Conservation (phyloP, 495 filamentous ascomycete species). For the Trypethelium eluteriae region DNA sequence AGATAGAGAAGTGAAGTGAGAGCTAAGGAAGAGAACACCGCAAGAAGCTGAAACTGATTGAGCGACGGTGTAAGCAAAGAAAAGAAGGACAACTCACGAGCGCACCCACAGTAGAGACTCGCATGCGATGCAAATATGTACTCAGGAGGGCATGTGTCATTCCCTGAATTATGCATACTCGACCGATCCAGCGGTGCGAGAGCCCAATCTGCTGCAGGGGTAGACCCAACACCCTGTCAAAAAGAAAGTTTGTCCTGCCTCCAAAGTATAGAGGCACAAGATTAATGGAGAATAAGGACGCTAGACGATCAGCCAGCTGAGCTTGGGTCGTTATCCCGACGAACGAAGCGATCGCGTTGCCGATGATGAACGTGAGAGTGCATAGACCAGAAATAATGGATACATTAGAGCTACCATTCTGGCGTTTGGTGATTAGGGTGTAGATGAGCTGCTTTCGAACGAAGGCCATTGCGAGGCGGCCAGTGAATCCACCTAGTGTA, state of each 20-base stretch:
- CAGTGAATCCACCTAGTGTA: background rate
- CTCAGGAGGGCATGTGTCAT: background rate
- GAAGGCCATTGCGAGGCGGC: background rate
- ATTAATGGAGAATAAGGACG: constrained; percentile 6
- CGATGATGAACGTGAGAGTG: background rate
- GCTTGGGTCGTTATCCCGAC: background rate
- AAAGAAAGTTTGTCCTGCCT: background rate
- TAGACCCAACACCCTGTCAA: background rate
- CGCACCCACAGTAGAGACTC: background rate
- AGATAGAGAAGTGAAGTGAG: background rate
- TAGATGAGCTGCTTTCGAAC: constrained; percentile 8
- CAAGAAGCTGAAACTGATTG: constrained; percentile 1
- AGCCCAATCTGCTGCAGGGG: background rate
- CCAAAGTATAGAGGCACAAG: background rate
- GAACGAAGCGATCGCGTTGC: background rate
- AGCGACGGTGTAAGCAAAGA: background rate
- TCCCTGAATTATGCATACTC: background rate
- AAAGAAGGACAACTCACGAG: background rate
- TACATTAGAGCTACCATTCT: constrained; percentile 10
- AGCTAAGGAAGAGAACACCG: background rate
- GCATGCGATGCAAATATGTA: background rate
- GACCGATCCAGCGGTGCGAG: constrained; percentile 9
- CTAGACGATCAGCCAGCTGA: constrained; percentile 5
- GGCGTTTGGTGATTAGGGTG: constrained; percentile 6
- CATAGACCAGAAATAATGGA: background rate